Conservation (phyloP, 148 eudicot species). For the Chenopodium berlandieri region DNA sequence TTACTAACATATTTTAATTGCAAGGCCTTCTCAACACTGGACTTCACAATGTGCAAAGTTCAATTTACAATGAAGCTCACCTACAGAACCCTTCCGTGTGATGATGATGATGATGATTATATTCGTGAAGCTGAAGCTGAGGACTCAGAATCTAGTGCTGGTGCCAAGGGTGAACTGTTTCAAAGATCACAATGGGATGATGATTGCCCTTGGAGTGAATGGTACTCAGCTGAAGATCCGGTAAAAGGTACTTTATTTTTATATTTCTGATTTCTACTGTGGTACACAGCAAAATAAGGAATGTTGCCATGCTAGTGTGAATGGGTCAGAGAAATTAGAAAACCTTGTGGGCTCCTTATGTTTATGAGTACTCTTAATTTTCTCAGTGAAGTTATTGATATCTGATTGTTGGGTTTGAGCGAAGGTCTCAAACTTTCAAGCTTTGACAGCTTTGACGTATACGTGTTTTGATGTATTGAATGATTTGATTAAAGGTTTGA, state of each 20-base stretch:
- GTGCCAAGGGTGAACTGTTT: constrained; percentile 38
- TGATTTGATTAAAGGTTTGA: constrained; percentile 10
- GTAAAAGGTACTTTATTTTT: constrained; percentile 53
- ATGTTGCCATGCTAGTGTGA: background rate
- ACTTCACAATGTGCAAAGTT: constrained; percentile 62
- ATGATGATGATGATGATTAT: constrained; percentile 55
- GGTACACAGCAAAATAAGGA: background rate
- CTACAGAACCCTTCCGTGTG: constrained; percentile 60
- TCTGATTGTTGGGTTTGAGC: background rate
- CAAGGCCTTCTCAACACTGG: constrained; percentile 77
- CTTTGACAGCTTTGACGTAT: constrained; percentile 2
- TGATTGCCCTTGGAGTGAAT: constrained; percentile 96
- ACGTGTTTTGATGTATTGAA: background rate
- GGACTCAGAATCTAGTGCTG: constrained; percentile 38
- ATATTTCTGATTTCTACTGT: background rate
- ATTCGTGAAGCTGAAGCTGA: constrained; percentile 42
- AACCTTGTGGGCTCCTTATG: background rate
- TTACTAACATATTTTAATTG: constrained; percentile 14
- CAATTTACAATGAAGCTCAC: constrained; percentile 87
- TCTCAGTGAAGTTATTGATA: background rate
- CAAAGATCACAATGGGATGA: constrained; percentile 85
- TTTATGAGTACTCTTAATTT: background rate
- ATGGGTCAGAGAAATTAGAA: background rate
- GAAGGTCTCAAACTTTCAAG: constrained; percentile 1
- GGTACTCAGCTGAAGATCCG: constrained; percentile 96